A percentile compares a stretch with the other conserved stretches of the same genome.
These are phyloP conservation scores for Hemileccinum impolitum DNA, from an alignment of 768 basidiomycete species.

Conservation along the genomic window DNA sequence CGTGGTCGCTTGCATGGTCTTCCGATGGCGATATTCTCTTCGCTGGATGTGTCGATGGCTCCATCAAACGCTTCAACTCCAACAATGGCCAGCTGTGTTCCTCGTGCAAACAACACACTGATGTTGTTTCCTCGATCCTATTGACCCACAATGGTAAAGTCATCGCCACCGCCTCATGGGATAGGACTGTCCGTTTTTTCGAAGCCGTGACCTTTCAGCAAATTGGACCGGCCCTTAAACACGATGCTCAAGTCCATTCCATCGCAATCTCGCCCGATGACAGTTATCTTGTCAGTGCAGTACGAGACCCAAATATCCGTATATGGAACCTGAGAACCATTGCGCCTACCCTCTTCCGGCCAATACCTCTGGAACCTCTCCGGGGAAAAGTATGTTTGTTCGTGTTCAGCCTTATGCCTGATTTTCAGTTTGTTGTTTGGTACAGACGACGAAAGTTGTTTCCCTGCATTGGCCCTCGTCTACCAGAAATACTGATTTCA, in stretches of 20 bases:
- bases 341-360: constrained; percentile 12
- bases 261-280: constrained; percentile 18
- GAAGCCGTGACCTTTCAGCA: constrained; percentile 17
- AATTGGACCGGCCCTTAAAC: constrained; percentile 15
- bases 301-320: constrained; percentile 12
- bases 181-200: constrained; percentile 29
- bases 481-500: neutral
- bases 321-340: constrained; percentile 15
- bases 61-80: constrained; percentile 12
- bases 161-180: constrained; percentile 27
- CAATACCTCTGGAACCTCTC: constrained; percentile 10
- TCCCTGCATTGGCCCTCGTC: neutral
- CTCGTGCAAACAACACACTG: constrained; percentile 12
- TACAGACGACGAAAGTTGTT: neutral
- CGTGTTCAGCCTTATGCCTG: neutral
- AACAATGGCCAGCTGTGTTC: neutral
- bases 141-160: constrained; percentile 18
- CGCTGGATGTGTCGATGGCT: constrained; percentile 16
- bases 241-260: constrained; percentile 5
- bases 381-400: constrained; percentile 11
- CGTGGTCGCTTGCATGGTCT: constrained; percentile 25
- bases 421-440: neutral
- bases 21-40: constrained; percentile 11
- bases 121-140: constrained; percentile 18
- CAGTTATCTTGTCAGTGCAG: constrained; percentile 14